Conservation (phyloP, 257 asterid species). For the Handroanthus guayacan region DNA sequence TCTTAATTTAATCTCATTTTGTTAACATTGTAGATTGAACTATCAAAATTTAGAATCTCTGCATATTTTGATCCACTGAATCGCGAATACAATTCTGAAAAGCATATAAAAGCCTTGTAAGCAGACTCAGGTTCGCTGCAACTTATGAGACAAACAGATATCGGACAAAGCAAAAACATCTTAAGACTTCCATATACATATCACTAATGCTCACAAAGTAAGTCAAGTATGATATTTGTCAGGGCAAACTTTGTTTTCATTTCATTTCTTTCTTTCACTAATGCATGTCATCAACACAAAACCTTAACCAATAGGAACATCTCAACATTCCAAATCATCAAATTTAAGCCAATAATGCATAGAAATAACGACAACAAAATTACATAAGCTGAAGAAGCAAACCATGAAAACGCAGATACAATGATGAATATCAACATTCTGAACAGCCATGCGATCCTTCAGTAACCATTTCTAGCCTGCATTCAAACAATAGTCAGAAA, state of each 20-base stretch:
- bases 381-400: conserved; percentile 3
- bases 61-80: background rate
- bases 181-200: background rate
- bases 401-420: conserved; percentile 1
- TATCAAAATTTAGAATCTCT: background rate
- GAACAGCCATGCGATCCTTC: background rate
- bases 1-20: background rate
- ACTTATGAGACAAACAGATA: background rate
- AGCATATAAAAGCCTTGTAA: background rate
- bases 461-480: conserved; percentile 4
- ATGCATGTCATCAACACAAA: background rate
- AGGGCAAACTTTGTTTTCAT: background rate
- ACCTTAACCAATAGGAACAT: background rate
- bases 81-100: background rate
- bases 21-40: background rate
- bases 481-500: background rate
- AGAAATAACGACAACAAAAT: background rate
- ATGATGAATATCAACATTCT: conserved; percentile 21
- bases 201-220: background rate
- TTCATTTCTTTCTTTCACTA: background rate
- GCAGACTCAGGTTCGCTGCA: conserved; percentile 4
- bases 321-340: background rate
- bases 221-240: background rate
- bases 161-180: background rate
- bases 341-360: background rate